Percentiles rank a stretch among this genome's conserved stretches.
These are phyloP conservation scores for Podospora tetraspora DNA, from an alignment of 495 filamentous ascomycete genomes.

Conservation along the genomic window DNA sequence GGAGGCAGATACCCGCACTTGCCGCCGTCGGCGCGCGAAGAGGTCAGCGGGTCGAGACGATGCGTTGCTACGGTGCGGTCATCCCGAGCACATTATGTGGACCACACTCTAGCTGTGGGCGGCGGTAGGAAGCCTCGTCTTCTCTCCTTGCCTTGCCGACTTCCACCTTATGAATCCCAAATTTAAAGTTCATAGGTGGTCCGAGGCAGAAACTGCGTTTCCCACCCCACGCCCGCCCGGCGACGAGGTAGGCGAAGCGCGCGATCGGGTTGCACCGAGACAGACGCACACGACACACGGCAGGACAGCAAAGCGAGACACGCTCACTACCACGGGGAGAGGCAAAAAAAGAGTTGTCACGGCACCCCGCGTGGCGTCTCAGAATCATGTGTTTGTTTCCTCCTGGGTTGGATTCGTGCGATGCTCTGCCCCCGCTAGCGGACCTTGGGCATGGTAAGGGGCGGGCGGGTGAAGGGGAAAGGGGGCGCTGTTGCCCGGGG, in stretches of 20 bases:
- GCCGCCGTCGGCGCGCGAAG: not conserved
- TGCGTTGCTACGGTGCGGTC: not conserved
- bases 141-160: not conserved
- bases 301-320: not conserved
- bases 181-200: not conserved
- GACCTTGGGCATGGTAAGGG: not conserved
- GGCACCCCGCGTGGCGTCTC: not conserved
- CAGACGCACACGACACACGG: not conserved
- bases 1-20: not conserved
- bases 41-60: not conserved
- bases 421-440: not conserved
- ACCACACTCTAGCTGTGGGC: not conserved
- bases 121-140: not conserved
- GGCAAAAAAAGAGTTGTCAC: not conserved
- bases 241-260: not conserved
- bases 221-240: not conserved
- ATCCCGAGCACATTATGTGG: not conserved
- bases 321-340: not conserved
- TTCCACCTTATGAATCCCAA: not conserved
- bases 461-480: not conserved
- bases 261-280: not conserved
- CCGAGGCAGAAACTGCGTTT: not conserved
- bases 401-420: not conserved
- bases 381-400: not conserved
- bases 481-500: not conserved